Conservation (phyloP, 1,284 basidiomycete genomes). For the Heterobasidion irregulare region DNA sequence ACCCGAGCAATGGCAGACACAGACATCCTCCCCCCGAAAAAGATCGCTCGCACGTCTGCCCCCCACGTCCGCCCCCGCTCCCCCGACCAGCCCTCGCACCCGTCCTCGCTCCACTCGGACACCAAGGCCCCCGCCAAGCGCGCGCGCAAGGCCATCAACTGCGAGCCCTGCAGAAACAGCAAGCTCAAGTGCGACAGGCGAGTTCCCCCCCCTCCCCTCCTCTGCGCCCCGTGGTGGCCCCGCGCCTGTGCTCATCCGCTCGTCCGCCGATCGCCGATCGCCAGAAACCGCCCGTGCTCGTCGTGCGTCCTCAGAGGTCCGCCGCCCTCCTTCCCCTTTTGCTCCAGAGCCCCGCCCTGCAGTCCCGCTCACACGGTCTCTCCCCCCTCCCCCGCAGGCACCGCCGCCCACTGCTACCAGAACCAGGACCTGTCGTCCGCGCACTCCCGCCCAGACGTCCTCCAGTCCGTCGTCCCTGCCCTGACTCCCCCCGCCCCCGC, state of each 20-base stretch:
- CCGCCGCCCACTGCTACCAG: conserved; percentile 68
- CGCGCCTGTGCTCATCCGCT: conserved; percentile 8
- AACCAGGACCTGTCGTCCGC: conserved; percentile 19
- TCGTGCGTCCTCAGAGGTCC: conserved; percentile 72
- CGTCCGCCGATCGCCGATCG: conserved; percentile 9
- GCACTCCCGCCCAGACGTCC: conserved; percentile 44
- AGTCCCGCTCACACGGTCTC: conserved; percentile 2
- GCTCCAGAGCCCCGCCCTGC: conserved; percentile 7
- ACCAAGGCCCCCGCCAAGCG: conserved; percentile 49
- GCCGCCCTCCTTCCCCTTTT: neutral
- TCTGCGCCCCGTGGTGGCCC: neutral
- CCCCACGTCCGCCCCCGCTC: conserved; percentile 3
- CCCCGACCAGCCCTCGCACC: neutral
- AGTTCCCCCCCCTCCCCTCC: conserved; percentile 10
- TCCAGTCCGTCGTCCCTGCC: conserved; percentile 16
- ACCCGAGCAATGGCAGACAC: neutral
- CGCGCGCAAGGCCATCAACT: conserved; percentile 77
- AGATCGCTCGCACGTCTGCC: too few relatives aligned
- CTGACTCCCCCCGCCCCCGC: conserved; percentile 4
- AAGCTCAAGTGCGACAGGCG: conserved; percentile 82
- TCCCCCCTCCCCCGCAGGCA: conserved; percentile 35
- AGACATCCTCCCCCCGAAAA: too few relatives aligned
- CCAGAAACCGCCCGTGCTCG: conserved; percentile 73
- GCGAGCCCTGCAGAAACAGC: conserved; percentile 75
- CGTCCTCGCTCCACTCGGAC: neutral